Evolutionary conservation across 2,329 filamentous ascomycete genomes (phyloP).

Genomic region (Pseudopithomyces maydicus): DNA sequence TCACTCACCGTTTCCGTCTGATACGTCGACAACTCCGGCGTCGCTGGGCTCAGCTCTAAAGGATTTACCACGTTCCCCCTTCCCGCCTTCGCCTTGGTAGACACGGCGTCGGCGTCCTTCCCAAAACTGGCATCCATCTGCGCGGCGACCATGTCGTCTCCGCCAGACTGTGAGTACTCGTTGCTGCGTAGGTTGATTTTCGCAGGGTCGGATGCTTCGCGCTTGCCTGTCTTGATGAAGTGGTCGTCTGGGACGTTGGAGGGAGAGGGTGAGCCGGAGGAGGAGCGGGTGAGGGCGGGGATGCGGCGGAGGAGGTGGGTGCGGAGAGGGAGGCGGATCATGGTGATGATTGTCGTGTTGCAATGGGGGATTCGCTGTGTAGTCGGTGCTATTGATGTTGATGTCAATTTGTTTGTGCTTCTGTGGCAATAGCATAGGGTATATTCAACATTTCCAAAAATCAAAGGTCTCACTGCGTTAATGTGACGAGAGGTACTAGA

Average conservation of each 20-base stretch:
- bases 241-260: conserved; percentile 2
- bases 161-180: conserved; percentile 20
- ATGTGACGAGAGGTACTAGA: neutral
- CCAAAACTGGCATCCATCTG: neutral
- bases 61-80: conserved; percentile 19
- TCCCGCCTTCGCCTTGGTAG: conserved; percentile 12
- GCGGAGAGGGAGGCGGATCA: neutral
- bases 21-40: conserved; percentile 11
- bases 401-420: neutral
- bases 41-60: conserved; percentile 16
- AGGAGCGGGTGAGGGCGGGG: neutral
- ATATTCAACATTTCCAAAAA: too few relatives aligned
- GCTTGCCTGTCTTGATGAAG: conserved; percentile 15
- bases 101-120: neutral
- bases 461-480: too few relatives aligned
- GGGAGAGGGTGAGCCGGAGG: conserved; percentile 6
- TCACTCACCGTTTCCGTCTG: neutral
- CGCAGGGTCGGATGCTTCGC: conserved; percentile 5
- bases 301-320: neutral
- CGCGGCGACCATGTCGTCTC: conserved; percentile 18
- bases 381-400: neutral
- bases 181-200: conserved; percentile 10
- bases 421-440: too few relatives aligned
- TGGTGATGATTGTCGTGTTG: neutral
- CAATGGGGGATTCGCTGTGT: neutral